phyloP scores from a whole-genome alignment of 2,329 filamentous ascomycete genomes.

The Pseudocercospora vitis region DNA sequence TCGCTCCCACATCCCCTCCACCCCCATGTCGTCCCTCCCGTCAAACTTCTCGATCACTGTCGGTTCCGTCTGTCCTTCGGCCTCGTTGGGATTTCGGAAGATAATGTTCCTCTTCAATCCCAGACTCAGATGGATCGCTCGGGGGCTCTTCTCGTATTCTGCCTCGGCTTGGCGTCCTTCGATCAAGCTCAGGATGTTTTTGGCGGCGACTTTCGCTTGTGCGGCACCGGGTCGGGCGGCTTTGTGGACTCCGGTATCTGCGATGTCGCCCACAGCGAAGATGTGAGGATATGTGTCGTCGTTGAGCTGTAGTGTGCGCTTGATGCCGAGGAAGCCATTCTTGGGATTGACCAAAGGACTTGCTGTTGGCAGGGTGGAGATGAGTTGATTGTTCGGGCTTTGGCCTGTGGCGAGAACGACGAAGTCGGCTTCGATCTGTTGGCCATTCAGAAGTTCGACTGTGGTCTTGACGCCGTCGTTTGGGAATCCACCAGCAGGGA shows the following conservation, averaged over 20 bases:
- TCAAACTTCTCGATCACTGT: conserved; percentile 21
- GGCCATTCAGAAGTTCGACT: conserved; percentile 50
- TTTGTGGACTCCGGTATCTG: conserved; percentile 55
- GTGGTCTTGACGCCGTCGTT: conserved; percentile 25
- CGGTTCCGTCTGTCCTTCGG: conserved; percentile 21
- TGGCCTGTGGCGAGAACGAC: conserved; percentile 63
- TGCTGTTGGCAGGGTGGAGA: conserved; percentile 52
- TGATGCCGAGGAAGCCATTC: conserved; percentile 45
- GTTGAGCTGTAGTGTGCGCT: conserved; percentile 57
- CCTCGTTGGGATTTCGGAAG: conserved; percentile 23
- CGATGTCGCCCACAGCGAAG: conserved; percentile 65
- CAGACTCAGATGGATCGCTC: conserved; percentile 24
- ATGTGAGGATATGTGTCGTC: conserved; percentile 53
- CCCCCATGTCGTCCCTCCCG: conserved; percentile 22
- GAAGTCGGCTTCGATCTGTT: conserved; percentile 51
- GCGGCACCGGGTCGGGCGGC: conserved; percentile 54
- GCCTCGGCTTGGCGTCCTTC: conserved; percentile 23
- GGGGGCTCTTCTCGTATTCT: conserved; percentile 11
- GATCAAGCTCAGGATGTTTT: conserved; percentile 55
- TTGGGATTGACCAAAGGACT: conserved; percentile 40
- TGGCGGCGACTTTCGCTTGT: conserved; percentile 55
- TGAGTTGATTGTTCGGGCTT: conserved; percentile 54
- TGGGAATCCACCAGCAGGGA: conserved; percentile 29
- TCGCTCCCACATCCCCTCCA: conserved; percentile 20
- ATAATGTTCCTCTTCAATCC: conserved; percentile 24